Evolutionary conservation across 768 basidiomycete species (phyloP).

Genomic region (Mycena pura): DNA sequence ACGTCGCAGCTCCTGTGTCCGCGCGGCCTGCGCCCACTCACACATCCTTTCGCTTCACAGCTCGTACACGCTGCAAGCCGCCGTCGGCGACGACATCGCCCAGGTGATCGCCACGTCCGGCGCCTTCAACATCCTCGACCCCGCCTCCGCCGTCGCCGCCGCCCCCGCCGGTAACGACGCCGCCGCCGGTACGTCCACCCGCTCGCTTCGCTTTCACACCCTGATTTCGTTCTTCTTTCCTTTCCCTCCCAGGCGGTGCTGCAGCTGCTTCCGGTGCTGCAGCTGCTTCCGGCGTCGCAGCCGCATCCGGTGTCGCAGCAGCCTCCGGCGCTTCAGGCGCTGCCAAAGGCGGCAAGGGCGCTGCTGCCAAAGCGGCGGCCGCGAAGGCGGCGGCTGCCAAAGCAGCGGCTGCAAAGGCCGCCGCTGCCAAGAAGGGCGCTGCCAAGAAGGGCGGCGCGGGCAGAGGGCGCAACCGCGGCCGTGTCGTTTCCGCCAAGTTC

Average conservation of each 20-base stretch:
- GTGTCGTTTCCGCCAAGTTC: too few relatives aligned
- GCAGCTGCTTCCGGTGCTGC: neutral
- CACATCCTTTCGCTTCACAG: neutral
- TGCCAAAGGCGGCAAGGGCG: too few relatives aligned
- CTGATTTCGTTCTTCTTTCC: too few relatives aligned
- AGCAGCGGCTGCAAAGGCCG: neutral
- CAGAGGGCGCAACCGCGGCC: too few relatives aligned
- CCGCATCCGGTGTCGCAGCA: neutral
- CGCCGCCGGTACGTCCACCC: too few relatives aligned
- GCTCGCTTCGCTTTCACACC: too few relatives aligned
- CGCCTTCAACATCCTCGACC: neutral
- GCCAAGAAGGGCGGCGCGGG: too few relatives aligned
- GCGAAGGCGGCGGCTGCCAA: neutral
- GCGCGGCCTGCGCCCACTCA: neutral
- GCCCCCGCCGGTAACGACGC: neutral
- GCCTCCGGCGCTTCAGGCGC: neutral
- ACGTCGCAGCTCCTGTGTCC: neutral
- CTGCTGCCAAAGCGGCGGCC: neutral
- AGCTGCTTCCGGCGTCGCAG: neutral
- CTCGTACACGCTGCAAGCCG: neutral
- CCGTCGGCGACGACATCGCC: neutral
- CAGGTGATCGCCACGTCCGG: neutral
- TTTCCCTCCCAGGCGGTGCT: too few relatives aligned
- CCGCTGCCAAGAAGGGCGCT: neutral
- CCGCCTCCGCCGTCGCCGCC: neutral